Base-by-base conservation (phyloP, 2,329 filamentous ascomycete genomes). In the Cytospora leucostoma region DNA sequence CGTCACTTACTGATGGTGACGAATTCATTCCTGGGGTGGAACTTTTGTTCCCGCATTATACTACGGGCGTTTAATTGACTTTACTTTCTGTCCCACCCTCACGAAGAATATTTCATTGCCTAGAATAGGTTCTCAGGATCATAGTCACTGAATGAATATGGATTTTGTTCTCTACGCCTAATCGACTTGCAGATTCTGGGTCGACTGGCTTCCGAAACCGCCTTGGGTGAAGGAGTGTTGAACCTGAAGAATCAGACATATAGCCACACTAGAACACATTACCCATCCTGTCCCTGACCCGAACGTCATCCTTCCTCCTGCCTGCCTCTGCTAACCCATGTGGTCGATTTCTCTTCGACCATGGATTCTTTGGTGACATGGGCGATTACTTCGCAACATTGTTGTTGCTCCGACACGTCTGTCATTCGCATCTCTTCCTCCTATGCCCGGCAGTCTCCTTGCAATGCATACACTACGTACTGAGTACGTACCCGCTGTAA, bases 1-100 rank as follows among this genome's bases (percentile, higher is more conserved):
- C 59, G 32, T 35, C 47, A 55, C 40, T 50, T 19, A 50, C 38
- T 40, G 19, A 33, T 55, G 44, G 54, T 35, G 38, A 54, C 7
- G 38, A 15, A 59, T 52, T 34, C 33, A 33, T 52, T 47, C 56
- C 49, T 37, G 21, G 13, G 54, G 50, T 44, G 37, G 64, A 49
- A 50, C 38, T 54, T 27, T 56, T 33, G 40, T 52, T 52, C 59
- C 64, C 50, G 44, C 51, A 65, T 58, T 65, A 67, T 62, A 67
- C 64, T 66, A 67, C 59, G 56, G 67, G 67, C 66, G 67, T 68
- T 68, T 67, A 68, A 68, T 68, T 63, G 62, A 67, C 47, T 34
- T 50, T 57, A 57, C 3, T 32, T 55, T 40, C 12, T 2, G 10
- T 11, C 10, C 19, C 17, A 38, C n/a, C 27, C 27, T 27, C 27